Evolutionary conservation across 305 asterid genomes (phyloP).

Genomic region (Petunia hybrid): DNA sequence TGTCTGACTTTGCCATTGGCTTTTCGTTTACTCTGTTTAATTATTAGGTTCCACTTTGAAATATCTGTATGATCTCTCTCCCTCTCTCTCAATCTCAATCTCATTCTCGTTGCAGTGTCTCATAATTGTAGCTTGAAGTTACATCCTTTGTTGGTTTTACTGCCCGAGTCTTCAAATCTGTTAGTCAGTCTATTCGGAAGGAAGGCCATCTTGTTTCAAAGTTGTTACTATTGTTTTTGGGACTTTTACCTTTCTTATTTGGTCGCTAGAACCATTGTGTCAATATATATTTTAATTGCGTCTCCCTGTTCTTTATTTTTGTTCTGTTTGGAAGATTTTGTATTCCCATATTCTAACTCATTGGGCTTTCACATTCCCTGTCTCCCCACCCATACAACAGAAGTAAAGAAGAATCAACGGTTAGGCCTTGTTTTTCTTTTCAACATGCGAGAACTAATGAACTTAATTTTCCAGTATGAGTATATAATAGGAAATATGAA

Average conservation of each 20-base stretch:
- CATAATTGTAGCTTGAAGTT: no score
- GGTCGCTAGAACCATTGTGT: neutral
- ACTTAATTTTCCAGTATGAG: conserved; percentile 5
- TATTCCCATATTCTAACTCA: no score
- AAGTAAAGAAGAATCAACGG: neutral
- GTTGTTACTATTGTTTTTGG: no score
- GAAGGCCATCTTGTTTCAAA: neutral
- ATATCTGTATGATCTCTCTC: neutral
- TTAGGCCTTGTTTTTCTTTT: conserved; percentile 2
- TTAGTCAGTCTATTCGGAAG: neutral
- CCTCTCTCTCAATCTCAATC: neutral
- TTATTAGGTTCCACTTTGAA: neutral
- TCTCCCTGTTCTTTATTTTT: no score
- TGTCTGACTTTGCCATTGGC: neutral
- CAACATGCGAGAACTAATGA: neutral
- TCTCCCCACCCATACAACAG: neutral
- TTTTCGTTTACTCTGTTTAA: neutral
- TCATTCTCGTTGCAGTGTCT: no score
- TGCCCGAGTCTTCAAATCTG: no score
- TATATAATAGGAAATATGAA: conserved; percentile 21
- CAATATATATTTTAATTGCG: neutral
- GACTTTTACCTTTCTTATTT: neutral
- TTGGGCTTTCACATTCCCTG: neutral
- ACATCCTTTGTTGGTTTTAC: neutral
- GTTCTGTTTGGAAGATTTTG: no score